phyloP scores from a whole-genome alignment of 768 basidiomycete species.

The Amanita brunnescens region DNA sequence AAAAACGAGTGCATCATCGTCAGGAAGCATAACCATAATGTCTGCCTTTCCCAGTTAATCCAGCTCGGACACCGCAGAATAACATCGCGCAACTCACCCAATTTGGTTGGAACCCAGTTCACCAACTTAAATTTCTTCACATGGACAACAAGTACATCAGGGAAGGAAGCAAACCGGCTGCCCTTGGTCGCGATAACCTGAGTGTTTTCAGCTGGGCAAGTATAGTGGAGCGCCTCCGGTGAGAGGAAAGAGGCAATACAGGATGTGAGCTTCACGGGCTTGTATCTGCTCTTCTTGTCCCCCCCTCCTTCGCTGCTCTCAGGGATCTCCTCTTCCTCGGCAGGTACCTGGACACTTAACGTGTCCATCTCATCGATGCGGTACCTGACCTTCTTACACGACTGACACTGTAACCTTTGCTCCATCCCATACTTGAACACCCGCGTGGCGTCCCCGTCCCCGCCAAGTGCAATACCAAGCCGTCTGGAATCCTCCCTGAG shows the following conservation, averaged over 20 bases:
- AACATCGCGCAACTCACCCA: conserved; percentile 45
- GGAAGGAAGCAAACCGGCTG: conserved; percentile 76
- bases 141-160: conserved; percentile 80
- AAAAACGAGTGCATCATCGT: conserved; percentile 48
- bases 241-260: conserved; percentile 51
- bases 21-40: conserved; percentile 72
- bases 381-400: conserved; percentile 79
- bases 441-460: conserved; percentile 53
- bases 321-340: conserved; percentile 19
- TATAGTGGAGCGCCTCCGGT: conserved; percentile 68
- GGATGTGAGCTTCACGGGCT: conserved; percentile 47
- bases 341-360: conserved; percentile 75
- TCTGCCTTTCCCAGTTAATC: conserved; percentile 37
- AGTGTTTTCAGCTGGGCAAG: conserved; percentile 65
- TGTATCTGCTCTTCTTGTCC: conserved; percentile 32
- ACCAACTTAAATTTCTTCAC: conserved; percentile 92
- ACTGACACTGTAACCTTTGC: conserved; percentile 75
- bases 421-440: conserved; percentile 78
- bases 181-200: conserved; percentile 66
- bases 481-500: conserved; percentile 55
- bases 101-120: conserved; percentile 94
- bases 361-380: conserved; percentile 67
- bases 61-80: neutral
- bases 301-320: neutral
- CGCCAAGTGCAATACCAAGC: neutral